These are phyloP conservation scores for Acer negundo DNA, from an alignment of 345 rosid genomes.

Conservation along the genomic window DNA sequence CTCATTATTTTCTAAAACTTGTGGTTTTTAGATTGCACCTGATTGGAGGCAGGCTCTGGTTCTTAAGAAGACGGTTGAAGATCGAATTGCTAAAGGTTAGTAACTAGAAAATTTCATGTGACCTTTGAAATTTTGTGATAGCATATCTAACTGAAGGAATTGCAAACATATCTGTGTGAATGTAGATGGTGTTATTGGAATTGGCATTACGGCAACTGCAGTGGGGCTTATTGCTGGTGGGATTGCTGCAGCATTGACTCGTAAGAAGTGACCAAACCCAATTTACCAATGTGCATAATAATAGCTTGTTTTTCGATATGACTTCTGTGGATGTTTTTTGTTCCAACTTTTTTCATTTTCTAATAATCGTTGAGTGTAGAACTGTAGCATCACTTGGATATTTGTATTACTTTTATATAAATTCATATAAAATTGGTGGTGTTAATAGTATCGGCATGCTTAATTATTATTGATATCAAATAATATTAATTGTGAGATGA, in stretches of 20 bases:
- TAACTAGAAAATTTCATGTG: not conserved
- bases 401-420: not conserved
- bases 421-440: not conserved
- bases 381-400: not conserved
- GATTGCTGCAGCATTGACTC: slow-evolving; percentile 75
- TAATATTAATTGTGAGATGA: no score
- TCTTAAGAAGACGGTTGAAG: slow-evolving; percentile 71
- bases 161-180: slow-evolving; percentile 10
- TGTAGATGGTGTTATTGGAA: slow-evolving; percentile 89
- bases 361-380: not conserved
- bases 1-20: not conserved
- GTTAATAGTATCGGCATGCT: not conserved
- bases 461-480: not conserved
- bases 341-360: not conserved
- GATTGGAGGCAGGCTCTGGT: slow-evolving; percentile 81
- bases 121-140: not conserved
- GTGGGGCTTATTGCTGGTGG: slow-evolving; percentile 84
- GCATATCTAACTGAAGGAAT: slow-evolving; percentile 10
- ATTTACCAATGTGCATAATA: slow-evolving; percentile 12
- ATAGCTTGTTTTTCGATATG: not conserved
- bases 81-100: slow-evolving; percentile 64
- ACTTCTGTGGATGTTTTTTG: not conserved
- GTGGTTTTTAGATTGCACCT: slow-evolving; percentile 58
- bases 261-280: slow-evolving; percentile 50
- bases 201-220: slow-evolving; percentile 83